These are phyloP conservation scores for Phytophthora melonis DNA, from an alignment of 352 stramenopile species.

Conservation along the genomic window DNA sequence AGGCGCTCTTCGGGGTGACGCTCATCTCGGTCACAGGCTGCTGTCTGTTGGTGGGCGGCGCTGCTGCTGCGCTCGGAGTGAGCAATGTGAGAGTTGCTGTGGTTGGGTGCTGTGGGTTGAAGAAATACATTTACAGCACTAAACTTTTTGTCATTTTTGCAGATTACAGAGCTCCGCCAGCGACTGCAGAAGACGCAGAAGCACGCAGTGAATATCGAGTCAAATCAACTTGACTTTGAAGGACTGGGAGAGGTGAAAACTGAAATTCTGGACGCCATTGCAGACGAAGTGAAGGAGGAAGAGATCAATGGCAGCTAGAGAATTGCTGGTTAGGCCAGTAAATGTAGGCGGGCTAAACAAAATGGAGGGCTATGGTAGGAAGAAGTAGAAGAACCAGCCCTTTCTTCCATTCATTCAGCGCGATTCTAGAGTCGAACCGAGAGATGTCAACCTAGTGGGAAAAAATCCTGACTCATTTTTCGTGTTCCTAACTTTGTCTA, in stretches of 20 bases:
- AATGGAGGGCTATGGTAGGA: too few species aligned
- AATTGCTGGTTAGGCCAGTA: slow-evolving; percentile 6
- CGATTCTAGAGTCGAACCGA: too few species aligned
- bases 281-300: slow-evolving; percentile 26
- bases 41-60: slow-evolving; percentile 44
- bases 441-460: too few species aligned
- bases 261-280: slow-evolving; percentile 24
- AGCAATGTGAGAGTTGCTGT: slow-evolving; percentile 44
- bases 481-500: too few species aligned
- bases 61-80: slow-evolving; percentile 46
- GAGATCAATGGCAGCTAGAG: slow-evolving; percentile 2
- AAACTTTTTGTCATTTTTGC: neutral
- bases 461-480: too few species aligned
- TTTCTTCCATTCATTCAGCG: too few species aligned
- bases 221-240: slow-evolving; percentile 36
- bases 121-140: too few species aligned
- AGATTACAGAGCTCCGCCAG: slow-evolving; percentile 49
- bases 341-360: too few species aligned
- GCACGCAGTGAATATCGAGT: neutral
- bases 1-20: slow-evolving; percentile 61
- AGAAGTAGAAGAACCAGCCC: too few species aligned
- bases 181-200: slow-evolving; percentile 46
- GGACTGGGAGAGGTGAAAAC: slow-evolving; percentile 34
- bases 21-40: slow-evolving; percentile 55
- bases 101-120: neutral